Evolutionary conservation across 805 yeast species (phyloP).

Genomic region (Wickerhamiella lipophila): DNA sequence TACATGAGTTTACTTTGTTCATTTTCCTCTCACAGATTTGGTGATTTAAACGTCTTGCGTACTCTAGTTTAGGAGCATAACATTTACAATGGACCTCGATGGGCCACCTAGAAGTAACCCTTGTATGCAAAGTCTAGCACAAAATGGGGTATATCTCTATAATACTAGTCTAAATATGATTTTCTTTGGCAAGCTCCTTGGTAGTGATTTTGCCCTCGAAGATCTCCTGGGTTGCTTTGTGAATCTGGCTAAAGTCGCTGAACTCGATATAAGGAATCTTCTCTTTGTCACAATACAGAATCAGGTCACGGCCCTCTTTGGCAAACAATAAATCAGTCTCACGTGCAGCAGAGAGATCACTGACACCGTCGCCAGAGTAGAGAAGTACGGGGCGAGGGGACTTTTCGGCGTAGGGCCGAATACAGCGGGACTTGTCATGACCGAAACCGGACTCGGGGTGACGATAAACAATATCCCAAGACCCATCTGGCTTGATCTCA

Average conservation of each 20-base stretch:
- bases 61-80: no score
- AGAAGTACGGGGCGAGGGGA: slow-evolving; percentile 51
- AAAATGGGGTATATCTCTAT: no score
- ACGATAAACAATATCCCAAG: slow-evolving; percentile 76
- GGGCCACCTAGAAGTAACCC: no score
- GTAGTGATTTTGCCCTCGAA: slow-evolving; percentile 32
- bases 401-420: slow-evolving; percentile 35
- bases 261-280: slow-evolving; percentile 77
- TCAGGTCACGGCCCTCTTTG: slow-evolving; percentile 79
- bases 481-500: slow-evolving; percentile 37
- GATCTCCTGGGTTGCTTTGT: slow-evolving; percentile 44
- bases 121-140: no score
- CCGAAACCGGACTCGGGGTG: slow-evolving; percentile 76
- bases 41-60: no score
- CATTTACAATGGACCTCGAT: no score
- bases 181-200: slow-evolving; percentile 10
- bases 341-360: slow-evolving; percentile 87
- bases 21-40: no score
- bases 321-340: slow-evolving; percentile 92
- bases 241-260: slow-evolving; percentile 61
- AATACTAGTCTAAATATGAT: neutral
- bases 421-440: slow-evolving; percentile 84
- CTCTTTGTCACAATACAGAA: slow-evolving; percentile 70
- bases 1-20: no score
- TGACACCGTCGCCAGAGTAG: slow-evolving; percentile 96